Percentiles rank a stretch among this genome's conserved stretches.
Evolutionary conservation across 106 monocot species (phyloP).

Genomic region (Dactylorhiza incarnata): DNA sequence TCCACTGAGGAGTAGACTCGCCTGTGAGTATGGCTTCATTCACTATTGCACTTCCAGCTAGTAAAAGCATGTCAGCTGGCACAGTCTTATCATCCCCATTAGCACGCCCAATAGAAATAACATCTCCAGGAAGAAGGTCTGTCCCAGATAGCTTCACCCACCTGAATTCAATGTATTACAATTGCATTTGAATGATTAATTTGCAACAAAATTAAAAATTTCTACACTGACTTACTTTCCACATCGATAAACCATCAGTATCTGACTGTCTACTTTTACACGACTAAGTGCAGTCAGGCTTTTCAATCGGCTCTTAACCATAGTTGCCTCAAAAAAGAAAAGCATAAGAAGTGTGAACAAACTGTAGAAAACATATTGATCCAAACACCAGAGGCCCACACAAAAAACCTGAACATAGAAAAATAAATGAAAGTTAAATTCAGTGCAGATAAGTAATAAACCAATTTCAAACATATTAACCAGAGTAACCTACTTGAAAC

Average conservation of each 20-base stretch:
- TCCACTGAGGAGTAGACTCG: slow-evolving; percentile 99
- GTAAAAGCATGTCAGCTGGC: slow-evolving; percentile 89
- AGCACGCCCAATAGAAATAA: slow-evolving; percentile 86
- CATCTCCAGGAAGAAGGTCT: slow-evolving; percentile 95
- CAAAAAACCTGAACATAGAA: slow-evolving; percentile 70
- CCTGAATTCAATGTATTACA: slow-evolving; percentile 24
- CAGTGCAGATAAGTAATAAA: neutral
- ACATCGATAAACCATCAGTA: slow-evolving; percentile 67
- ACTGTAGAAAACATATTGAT: slow-evolving; percentile 99
- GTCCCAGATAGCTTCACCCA: slow-evolving; percentile 94
- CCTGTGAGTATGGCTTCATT: slow-evolving; percentile 99
- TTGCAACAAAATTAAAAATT: neutral
- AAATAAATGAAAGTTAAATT: neutral
- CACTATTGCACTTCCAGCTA: slow-evolving; percentile 90
- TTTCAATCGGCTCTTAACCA: slow-evolving; percentile 94
- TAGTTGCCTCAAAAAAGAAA: slow-evolving; percentile 96
- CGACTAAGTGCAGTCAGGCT: slow-evolving; percentile 96
- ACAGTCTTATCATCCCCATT: slow-evolving; percentile 87
- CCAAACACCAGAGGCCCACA: slow-evolving; percentile 97
- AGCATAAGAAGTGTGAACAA: slow-evolving; percentile 98
- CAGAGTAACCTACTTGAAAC: slow-evolving; percentile 57
- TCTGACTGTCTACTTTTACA: slow-evolving; percentile 91
- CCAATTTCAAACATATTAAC: neutral
- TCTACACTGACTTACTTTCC: slow-evolving; percentile 56
- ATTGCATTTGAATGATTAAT: slow-evolving; percentile 3